These are phyloP conservation scores for Pestalotiopsis sp. DNA, from an alignment of 2,329 filamentous ascomycete genomes.

Conservation along the genomic window DNA sequence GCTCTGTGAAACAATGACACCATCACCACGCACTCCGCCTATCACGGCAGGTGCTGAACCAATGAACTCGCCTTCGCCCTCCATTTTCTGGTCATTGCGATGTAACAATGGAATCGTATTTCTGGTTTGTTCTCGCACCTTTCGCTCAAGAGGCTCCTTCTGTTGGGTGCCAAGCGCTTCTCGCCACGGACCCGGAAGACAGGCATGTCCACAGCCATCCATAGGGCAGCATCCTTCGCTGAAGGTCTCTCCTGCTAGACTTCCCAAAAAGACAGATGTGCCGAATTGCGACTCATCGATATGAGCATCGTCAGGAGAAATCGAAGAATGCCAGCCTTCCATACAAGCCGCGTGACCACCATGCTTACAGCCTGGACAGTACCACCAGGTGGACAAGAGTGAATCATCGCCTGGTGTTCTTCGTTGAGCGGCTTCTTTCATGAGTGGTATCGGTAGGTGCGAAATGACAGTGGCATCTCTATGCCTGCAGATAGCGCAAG, in stretches of 20 bases:
- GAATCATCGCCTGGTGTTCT: slow-evolving; percentile 22
- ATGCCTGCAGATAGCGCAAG: slow-evolving; percentile 62
- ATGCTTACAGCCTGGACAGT: slow-evolving; percentile 64
- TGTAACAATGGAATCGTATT: slow-evolving; percentile 17
- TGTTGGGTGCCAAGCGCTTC: slow-evolving; percentile 47
- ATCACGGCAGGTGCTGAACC: slow-evolving; percentile 21
- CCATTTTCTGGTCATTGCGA: slow-evolving; percentile 1
- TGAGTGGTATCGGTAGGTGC: slow-evolving; percentile 25
- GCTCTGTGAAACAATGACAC: slow-evolving; percentile 59
- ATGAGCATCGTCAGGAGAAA: slow-evolving; percentile 17
- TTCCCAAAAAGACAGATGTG: slow-evolving; percentile 18
- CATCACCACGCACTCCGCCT: slow-evolving; percentile 47
- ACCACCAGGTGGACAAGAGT: slow-evolving; percentile 59
- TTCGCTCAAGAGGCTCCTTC: slow-evolving; percentile 55
- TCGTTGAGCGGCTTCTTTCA: slow-evolving; percentile 25
- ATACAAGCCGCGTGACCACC: slow-evolving; percentile 65
- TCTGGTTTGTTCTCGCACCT: slow-evolving; percentile 44
- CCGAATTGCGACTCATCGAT: slow-evolving; percentile 16
- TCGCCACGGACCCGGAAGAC: slow-evolving; percentile 59
- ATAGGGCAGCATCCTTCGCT: slow-evolving; percentile 64
- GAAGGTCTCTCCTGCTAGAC: slow-evolving; percentile 36
- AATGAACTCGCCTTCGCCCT: slow-evolving; percentile 1
- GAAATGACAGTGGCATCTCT: slow-evolving; percentile 46
- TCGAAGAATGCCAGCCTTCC: slow-evolving; percentile 57
- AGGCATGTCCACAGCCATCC: slow-evolving; percentile 68